These are phyloP conservation scores for Alternaria incomplexa DNA, from an alignment of 2,329 filamentous ascomycete genomes.

Conservation along the genomic window DNA sequence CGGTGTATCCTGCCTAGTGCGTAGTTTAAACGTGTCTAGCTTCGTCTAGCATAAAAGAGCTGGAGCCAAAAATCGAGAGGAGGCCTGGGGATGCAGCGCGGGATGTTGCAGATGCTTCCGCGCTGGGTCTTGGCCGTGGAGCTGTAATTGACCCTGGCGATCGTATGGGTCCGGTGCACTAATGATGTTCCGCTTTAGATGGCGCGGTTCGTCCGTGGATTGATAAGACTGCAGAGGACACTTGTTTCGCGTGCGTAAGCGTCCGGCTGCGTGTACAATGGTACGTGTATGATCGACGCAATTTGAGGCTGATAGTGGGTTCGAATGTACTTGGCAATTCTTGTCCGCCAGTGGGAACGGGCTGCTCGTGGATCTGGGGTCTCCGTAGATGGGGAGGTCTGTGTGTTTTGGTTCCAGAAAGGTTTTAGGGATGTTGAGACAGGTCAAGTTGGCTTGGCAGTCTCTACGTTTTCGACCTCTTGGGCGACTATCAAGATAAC, in stretches of 20 bases:
- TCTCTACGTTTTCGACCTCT: constrained; percentile 31
- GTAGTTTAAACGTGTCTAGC: constrained; percentile 1
- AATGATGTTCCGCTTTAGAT: constrained; percentile 23
- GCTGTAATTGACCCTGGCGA: constrained; percentile 16
- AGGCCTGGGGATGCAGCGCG: constrained; percentile 31
- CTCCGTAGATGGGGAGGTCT: constrained; percentile 19
- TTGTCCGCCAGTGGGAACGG: constrained; percentile 17
- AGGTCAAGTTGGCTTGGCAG: constrained; percentile 24
- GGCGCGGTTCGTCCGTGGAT: constrained; percentile 8
- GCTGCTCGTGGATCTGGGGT: constrained; percentile 26
- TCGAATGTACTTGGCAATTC: constrained; percentile 32
- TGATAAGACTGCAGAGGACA: constrained; percentile 15
- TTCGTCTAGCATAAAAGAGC: constrained; percentile 14
- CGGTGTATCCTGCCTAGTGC: constrained; percentile 5
- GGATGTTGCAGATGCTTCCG: constrained; percentile 39
- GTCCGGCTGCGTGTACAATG: constrained; percentile 9
- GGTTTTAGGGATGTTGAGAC: constrained; percentile 34
- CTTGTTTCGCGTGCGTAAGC: constrained; percentile 28
- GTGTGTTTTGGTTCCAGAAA: constrained; percentile 21
- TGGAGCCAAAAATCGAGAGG: constrained; percentile 17
- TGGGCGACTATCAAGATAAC: constrained; percentile 31
- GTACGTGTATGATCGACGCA: constrained; percentile 15
- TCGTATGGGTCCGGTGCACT: constrained; percentile 26
- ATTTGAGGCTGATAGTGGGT: constrained; percentile 25
- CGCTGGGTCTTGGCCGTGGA: constrained; percentile 27